These are phyloP conservation scores for bread wheat (Triticum aestivum) DNA, from an alignment of 176 grass and related monocot species.

Conservation along the genomic window DNA sequence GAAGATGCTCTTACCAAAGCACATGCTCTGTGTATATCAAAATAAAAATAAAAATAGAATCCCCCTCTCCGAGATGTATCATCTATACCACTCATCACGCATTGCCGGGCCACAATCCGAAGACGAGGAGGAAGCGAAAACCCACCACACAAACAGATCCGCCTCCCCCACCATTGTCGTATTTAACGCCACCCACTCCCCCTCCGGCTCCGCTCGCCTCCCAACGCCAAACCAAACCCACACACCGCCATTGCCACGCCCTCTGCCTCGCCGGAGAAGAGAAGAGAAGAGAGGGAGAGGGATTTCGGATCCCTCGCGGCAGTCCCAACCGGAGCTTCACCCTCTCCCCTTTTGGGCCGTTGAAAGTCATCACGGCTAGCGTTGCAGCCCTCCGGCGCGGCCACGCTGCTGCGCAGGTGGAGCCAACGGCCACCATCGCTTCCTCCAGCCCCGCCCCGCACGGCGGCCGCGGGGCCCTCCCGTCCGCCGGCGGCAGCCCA, in stretches of 20 bases:
- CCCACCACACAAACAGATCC: neutral
- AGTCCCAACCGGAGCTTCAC: neutral
- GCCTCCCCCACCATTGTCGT: neutral
- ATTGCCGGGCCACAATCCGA: neutral
- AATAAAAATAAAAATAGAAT: no score
- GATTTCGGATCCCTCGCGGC: neutral
- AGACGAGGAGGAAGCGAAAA: neutral
- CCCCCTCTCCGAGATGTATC: no score
- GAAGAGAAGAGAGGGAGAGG: neutral
- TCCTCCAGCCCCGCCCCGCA: conserved; percentile 63
- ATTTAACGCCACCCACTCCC: conserved; percentile 27
- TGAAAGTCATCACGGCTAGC: conserved; percentile 88
- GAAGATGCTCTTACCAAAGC: no score
- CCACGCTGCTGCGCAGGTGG: conserved; percentile 74
- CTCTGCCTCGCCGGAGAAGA: conserved; percentile 23
- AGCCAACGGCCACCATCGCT: conserved; percentile 45
- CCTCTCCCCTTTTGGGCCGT: neutral
- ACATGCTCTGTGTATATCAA: no score
- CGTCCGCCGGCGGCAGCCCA: conserved; percentile 86
- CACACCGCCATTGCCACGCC: neutral
- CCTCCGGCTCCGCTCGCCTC: neutral
- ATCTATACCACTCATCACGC: no score
- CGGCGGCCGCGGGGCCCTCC: conserved; percentile 95
- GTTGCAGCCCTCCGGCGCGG: conserved; percentile 84
- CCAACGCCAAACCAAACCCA: neutral